Base-by-base conservation (phyloP, 352 stramenopile species). In the Globisporangium nagaii region DNA sequence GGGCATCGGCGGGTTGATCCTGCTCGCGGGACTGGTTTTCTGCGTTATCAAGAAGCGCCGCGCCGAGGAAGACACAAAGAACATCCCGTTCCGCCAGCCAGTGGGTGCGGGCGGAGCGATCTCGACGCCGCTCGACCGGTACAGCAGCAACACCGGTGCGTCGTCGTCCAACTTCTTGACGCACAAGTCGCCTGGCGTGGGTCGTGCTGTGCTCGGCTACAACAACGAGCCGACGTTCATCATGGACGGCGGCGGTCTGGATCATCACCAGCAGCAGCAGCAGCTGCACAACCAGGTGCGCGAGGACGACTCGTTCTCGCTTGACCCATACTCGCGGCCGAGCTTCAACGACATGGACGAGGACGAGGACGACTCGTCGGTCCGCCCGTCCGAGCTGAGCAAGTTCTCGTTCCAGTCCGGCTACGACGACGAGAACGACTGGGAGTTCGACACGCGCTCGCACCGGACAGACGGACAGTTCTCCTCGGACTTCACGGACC, bases 371-470 rank as follows among this genome's bases (percentile, higher is more conserved):
- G 67, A 75, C 42, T 59, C 62, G 56, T 72, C 66, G 34, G 71
- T 77, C 10, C 65, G 66, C 2, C 76, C 70, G 54, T 88, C 79
- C 7, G 79, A 88, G 30, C 66, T 60, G 24, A 77, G 52, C 65
- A 90, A 90, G 58, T 85, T 85, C 43, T 90, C 79, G 51, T 88
- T 90, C 68, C 72, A 85, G 56, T 86, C 79, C 11, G 76, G 68
- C 25, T 90, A 84, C 59, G 76, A 87, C 53, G 73, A 88, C 55
- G 74, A 86, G 34, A 66, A 70, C 10, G 79, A 90, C 45, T 90
- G 75, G 74, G 79, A 88, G 43, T 90, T 74, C 56, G 79, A 90
- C 62, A 65, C 56, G 41, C 66, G 58, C 17, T 75, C 68, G 20
- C 65, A 68, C 41, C 55, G 72, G 22, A 68, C 58, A n/a, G 70